Evolutionary conservation across 306 rosid genomes (phyloP), one percentile per base, ranked within the genome.

Genomic region (Rosa persica): DNA sequence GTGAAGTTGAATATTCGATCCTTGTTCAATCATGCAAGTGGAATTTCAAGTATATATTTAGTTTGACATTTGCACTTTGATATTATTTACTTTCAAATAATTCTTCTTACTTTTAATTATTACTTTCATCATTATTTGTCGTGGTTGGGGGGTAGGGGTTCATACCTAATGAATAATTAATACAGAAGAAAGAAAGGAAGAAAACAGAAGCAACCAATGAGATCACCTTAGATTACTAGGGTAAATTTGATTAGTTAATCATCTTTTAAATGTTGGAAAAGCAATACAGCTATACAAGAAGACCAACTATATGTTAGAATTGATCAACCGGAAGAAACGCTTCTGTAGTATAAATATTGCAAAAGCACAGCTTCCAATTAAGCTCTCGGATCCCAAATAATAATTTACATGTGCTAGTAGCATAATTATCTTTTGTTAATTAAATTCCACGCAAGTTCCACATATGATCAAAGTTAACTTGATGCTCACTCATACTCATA

Each of bases 401-500:
- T 67, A 19, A 67, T 38, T 19, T 67, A 8, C 48, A 67, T 67
- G 12, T 67, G 27, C 44, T 34, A 67, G 3, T 66, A 66, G 27
- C 46, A 67, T 36, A 34, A 38, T 27, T 66, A 66, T 64, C 27
- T 67, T 12, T 1, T 38, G 23, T 3, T 65, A 13, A 5, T 27
- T 61, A 4, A 48, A 55, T 2, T 66, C 70, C 70, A 38, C 10
- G 70, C 44, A 65, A 34, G 44, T 65, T 36, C 70, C 46, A 36
- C 22, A 36, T 17, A 38, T 38, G 70, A 66, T 17, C 22, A 17
- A 5, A 19, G 48, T 66, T 67, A 19, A 67, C 71, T 39, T 39
- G 71, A 36, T 36, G 47, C 71, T 66, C 25, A 66, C 70, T 66
- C 70, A 38, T 36, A 3, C 23, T 17, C 71, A 65, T 65, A 65